These are phyloP conservation scores for Acanthamoeba quina DNA, from an alignment of 208 protist genomes.

Conservation along the genomic window DNA sequence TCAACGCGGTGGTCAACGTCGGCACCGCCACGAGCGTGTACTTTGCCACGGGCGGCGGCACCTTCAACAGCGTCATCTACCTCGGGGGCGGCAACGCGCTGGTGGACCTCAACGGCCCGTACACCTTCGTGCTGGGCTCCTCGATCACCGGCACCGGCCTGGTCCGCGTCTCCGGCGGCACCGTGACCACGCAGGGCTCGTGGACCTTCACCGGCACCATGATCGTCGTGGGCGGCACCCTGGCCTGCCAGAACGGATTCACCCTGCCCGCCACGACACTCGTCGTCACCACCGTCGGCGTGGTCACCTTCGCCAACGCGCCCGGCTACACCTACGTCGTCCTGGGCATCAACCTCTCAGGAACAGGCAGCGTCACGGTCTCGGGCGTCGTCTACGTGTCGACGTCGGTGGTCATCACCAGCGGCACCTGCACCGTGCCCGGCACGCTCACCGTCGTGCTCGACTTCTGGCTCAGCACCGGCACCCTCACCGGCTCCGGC, in stretches of 20 bases:
- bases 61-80: conserved; percentile 18
- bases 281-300: background rate
- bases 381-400: conserved; percentile 44
- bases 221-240: conserved; percentile 21
- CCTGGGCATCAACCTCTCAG: conserved; percentile 23
- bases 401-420: conserved; percentile 26
- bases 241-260: conserved; percentile 7
- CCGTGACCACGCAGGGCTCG: conserved; percentile 49
- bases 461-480: conserved; percentile 63
- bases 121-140: conserved; percentile 38
- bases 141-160: conserved; percentile 15
- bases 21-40: conserved; percentile 26
- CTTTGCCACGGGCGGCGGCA: conserved; percentile 19
- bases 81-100: conserved; percentile 23
- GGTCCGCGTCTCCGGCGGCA: conserved; percentile 51
- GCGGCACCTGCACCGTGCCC: conserved; percentile 42
- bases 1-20: conserved; percentile 19
- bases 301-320: conserved; percentile 29
- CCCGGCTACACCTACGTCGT: background rate
- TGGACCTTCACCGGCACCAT: conserved; percentile 2
- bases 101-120: conserved; percentile 56
- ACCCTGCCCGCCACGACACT: conserved; percentile 19
- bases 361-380: conserved; percentile 32
- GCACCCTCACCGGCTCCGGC: conserved; percentile 62
- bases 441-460: conserved; percentile 25